Conservation (phyloP, 805 yeast species). For the Saccharomycopsis javanensis region DNA sequence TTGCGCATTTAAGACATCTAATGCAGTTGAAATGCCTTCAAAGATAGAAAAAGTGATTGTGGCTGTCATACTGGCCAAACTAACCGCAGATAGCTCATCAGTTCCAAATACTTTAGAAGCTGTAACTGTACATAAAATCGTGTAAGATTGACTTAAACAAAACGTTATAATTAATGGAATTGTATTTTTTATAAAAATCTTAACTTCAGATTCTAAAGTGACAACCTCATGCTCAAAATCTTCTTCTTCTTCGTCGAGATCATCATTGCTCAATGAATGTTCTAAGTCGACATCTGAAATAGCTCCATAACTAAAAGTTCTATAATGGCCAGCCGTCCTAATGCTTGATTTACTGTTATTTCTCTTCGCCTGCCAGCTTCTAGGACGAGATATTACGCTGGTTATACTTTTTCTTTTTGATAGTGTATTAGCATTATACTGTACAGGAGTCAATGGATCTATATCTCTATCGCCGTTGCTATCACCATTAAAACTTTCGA, state of each 20-base stretch:
- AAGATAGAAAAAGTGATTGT: constrained; percentile 71
- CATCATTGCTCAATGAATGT: not conserved
- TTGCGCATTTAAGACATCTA: constrained; percentile 78
- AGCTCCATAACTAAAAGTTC: constrained; percentile 6
- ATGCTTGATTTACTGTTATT: constrained; percentile 13
- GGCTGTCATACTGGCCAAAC: constrained; percentile 76
- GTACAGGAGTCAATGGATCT: not conserved
- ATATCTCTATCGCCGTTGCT: not conserved
- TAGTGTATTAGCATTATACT: not conserved
- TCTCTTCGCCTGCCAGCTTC: constrained; percentile 1
- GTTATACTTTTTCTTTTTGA: not conserved
- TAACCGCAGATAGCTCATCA: constrained; percentile 71
- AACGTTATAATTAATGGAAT: constrained; percentile 46
- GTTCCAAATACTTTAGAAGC: constrained; percentile 77
- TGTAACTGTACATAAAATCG: constrained; percentile 68
- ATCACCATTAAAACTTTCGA: not conserved
- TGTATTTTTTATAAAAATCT: constrained; percentile 30
- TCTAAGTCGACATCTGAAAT: not conserved
- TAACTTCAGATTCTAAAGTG: constrained; percentile 29
- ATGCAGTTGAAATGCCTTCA: constrained; percentile 74
- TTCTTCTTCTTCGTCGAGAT: constrained; percentile 13
- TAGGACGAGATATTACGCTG: constrained; percentile 1
- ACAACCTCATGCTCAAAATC: constrained; percentile 28
- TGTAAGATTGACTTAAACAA: constrained; percentile 57
- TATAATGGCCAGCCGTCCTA: not conserved